Evolutionary conservation across 371 early-diverging fungal species (phyloP), one percentile per base, ranked within the genome.

Genomic region (Mucor velutinosus): DNA sequence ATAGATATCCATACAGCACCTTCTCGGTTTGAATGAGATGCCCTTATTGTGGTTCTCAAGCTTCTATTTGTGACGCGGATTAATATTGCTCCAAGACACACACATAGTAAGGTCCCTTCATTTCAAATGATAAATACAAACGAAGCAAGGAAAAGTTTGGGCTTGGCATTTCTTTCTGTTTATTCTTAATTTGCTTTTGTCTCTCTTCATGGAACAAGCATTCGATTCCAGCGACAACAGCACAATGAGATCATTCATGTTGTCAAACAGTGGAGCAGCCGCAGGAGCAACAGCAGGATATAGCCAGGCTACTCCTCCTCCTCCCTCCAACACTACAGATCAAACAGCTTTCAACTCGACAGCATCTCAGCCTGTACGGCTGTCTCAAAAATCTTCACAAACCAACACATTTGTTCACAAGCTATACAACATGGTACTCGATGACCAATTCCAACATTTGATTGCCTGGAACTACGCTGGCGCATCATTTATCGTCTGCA

Each of bases 401-500:
- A 59, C 74, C 10, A 80, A 76, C 56, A 78, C 81, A 30, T 80
- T 80, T 71, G 81, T 81, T 35, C 82, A 81, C 56, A 79, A 79
- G 67, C 60, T 81, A 43, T 79, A 76, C 77, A 81, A 81, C 75
- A 94, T 95, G 94, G 93, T 95, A 27, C 76, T 87, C 62, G 94
- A 94, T 77, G 84, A 81, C 51, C 86, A 88, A 57, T 90, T 89
- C 74, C 92, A 93, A 74, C 90, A 92, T 75, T 80, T 92, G 69
- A 94, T 95, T 67, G 86, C 89, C 19, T 95, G 95, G 95, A 90
- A 89, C 74, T 89, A 87, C 66, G 83, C 91, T 17, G 95, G 96
- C 21, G 84, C 92, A 3, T 93, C 95, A 15, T 97, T 98, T 72
- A 89, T 95, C 65, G 97, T 98, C 59, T 90, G 92, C 76, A 93